Base-by-base conservation (phyloP, 2,329 filamentous ascomycete species). In the Botrytis fabae region DNA sequence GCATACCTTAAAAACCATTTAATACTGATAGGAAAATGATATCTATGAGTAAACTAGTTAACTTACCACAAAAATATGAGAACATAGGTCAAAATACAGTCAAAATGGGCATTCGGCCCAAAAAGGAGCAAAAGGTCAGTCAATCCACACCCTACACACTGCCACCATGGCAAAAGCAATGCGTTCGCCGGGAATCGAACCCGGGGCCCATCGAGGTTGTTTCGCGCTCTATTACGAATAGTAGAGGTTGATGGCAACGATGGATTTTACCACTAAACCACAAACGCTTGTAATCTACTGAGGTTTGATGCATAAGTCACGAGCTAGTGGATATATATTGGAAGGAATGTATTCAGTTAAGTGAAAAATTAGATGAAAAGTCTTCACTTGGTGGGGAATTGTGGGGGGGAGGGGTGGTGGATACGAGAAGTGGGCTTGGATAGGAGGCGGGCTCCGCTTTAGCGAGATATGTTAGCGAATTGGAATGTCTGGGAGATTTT, bases 201-300 rank as follows among this genome's bases (percentile, higher is more conserved):
- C 48, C 48, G 48, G 48, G 48, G 48, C 48, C 48, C 48, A 54
- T 54, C 48, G 48, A 38, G 2, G 28, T 28, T 28, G 28, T 28
- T 28, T 28, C 28, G 28, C 28, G 28, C 28, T 28, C 28, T 28
- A 2, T 28, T 28, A 2, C 2, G 28, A 28, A 28, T 28, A 28
- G 1, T 28, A 28, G 28, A 28, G 28, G 2, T 28, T 28, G 28
- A 62, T 71, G 72, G 69, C 72, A 71, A 73, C 35, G 62, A 71
- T 63, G 46, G 63, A 74, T 74, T 74, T 74, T 74, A 72, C 73
- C 62, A 72, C 44, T 73, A 73, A 73, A 73, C 72, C 72, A 71
- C 72, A 71, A 71, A 71, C 69, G 72, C 72, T 64, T 60, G 38
- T 38, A 38, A 38, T 38, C 38, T 38, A 38, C 9, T 38, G 38